Base-by-base conservation (phyloP, 331 rosid genomes). In the Acacia concinna region DNA sequence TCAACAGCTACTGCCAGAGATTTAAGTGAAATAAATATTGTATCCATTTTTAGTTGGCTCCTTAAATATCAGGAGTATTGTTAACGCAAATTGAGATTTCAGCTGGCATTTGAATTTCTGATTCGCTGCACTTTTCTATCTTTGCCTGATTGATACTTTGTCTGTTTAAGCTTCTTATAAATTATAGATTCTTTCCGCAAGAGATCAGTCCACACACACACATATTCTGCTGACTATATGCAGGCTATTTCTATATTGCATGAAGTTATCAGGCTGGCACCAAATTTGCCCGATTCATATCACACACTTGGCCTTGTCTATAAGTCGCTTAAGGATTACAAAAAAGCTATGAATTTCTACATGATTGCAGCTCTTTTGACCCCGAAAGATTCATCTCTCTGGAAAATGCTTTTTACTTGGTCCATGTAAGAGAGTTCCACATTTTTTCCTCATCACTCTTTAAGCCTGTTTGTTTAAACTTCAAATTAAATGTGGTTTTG, bases 231-330 rank as follows among this genome's bases (percentile, higher is more conserved):
- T 82, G 78, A 68, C 51, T 49, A 78, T 77, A 75, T 80, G 87
- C 84, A 93, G 97, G 96, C 97, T 64, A 81, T 87, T 76, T 81
- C 90, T 57, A 75, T 93, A 56, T 82, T 87, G 85, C 82, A 77
- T 44, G 88, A 91, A 85, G 90, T 93, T 80, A 85, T 93, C 77
- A 86, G 84, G 83, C 80, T 88, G 78, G 91, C 90, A 32, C 97
- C 97, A 60, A 86, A 92, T 87, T 83, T 91, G 64, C 89, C 89
- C 21, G 94, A 91, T 40, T 81, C 97, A 3, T 93, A 91, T 90
- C 99, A 91, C 79, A 93, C 89, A 6, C 96, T 95, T 78, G 99
- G 93, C 84, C 95, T 91, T 75, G 85, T 90, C 82, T 78, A 89
- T 81, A 68, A 18, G 15, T 78, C 87, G 75, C 84, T 90, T 57